Conservation (phyloP, 1,139 yeast species). For the Yamadazyma sp. region DNA sequence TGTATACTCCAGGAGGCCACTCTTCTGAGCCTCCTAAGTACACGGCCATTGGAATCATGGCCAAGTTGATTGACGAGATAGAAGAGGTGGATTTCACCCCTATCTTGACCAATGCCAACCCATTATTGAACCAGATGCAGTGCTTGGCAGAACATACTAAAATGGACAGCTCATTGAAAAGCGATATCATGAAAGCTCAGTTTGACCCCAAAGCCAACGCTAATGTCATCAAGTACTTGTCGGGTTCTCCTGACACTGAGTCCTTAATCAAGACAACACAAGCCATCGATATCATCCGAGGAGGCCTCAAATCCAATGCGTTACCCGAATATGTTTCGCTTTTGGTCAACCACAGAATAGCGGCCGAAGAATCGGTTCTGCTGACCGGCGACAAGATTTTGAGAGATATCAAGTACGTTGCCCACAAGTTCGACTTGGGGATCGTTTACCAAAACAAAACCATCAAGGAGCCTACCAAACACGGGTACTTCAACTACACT, state of each 20-base stretch:
- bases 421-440: slow-evolving; percentile 48
- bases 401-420: slow-evolving; percentile 38
- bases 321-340: slow-evolving; percentile 66
- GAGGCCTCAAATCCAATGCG: slow-evolving; percentile 73
- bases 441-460: slow-evolving; percentile 36
- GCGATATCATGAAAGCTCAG: slow-evolving; percentile 43
- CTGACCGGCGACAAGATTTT: slow-evolving; percentile 40
- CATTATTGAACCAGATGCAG: slow-evolving; percentile 39
- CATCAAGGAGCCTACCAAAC: slow-evolving; percentile 26
- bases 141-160: slow-evolving; percentile 45
- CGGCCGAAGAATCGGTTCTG: slow-evolving; percentile 48
- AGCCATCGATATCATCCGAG: slow-evolving; percentile 66
- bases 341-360: slow-evolving; percentile 59
- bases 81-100: slow-evolving; percentile 38
- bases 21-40: slow-evolving; percentile 50
- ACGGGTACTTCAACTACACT: slow-evolving; percentile 49
- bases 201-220: slow-evolving; percentile 41
- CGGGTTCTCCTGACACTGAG: slow-evolving; percentile 22
- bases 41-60: slow-evolving; percentile 47
- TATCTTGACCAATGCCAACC: slow-evolving; percentile 40
- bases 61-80: slow-evolving; percentile 36
- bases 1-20: slow-evolving; percentile 52
- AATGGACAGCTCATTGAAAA: slow-evolving; percentile 27
- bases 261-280: slow-evolving; percentile 62
- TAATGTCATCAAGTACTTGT: slow-evolving; percentile 36